Percentiles rank a stretch among this genome's conserved stretches.
phyloP scores from a whole-genome alignment of 305 asterid genomes.

The Coffea humblotiana region DNA sequence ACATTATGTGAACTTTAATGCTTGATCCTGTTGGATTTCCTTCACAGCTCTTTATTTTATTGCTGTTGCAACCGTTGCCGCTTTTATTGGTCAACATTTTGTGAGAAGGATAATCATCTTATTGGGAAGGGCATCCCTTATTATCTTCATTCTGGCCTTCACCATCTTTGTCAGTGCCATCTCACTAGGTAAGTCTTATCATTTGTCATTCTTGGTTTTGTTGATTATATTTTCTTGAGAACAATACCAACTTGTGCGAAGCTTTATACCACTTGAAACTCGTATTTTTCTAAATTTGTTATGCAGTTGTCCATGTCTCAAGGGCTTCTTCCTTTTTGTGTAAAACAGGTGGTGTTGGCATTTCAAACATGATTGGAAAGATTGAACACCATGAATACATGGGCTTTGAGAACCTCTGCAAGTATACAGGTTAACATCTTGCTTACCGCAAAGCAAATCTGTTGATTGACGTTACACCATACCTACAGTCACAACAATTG shows the following conservation, averaged over 20 bases:
- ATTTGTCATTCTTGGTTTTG: neutral
- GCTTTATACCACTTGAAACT: neutral
- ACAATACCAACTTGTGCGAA: neutral
- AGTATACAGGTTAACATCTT: slow-evolving; percentile 43
- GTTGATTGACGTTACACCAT: neutral
- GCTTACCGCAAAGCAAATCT: neutral
- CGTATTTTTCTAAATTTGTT: neutral
- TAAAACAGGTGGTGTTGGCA: slow-evolving; percentile 83
- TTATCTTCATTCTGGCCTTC: slow-evolving; percentile 80
- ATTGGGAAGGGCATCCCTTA: slow-evolving; percentile 84
- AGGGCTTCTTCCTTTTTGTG: neutral
- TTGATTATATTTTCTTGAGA: neutral
- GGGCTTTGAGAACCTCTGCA: slow-evolving; percentile 96
- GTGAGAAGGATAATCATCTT: slow-evolving; percentile 64
- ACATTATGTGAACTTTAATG: neutral
- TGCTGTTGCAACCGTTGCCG: slow-evolving; percentile 75
- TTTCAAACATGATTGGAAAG: slow-evolving; percentile 83
- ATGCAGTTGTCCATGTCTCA: neutral
- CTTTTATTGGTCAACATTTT: slow-evolving; percentile 77
- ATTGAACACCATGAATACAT: slow-evolving; percentile 70
- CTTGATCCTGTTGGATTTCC: neutral
- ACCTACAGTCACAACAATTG: neutral
- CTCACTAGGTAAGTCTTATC: slow-evolving; percentile 60
- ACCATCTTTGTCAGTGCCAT: slow-evolving; percentile 91
- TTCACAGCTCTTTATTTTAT: slow-evolving; percentile 67